phyloP scores from a whole-genome alignment of 768 basidiomycete genomes.

The Termitomyces sp. region DNA sequence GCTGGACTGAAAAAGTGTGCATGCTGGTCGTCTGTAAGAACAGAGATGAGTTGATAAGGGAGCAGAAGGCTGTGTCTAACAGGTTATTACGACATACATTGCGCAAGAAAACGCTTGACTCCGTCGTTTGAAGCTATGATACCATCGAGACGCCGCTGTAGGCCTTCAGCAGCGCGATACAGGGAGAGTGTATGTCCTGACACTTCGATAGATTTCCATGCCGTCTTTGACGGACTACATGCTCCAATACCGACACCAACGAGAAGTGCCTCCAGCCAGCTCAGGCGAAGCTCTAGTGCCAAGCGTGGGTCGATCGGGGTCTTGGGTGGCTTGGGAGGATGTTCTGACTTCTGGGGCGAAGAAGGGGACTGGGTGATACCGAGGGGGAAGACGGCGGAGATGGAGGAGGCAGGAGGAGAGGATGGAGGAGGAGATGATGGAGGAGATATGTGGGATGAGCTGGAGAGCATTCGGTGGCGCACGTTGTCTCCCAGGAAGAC shows the following conservation, averaged over 20 bases:
- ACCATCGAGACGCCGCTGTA: slow-evolving; percentile 50
- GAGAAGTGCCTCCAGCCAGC: slow-evolving; percentile 78
- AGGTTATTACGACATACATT: slow-evolving; percentile 41
- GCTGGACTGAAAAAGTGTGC: slow-evolving; percentile 68
- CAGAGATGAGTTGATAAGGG: background rate
- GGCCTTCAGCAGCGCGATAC: slow-evolving; percentile 49
- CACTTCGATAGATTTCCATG: slow-evolving; percentile 31
- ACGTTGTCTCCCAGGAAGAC: slow-evolving; percentile 78
- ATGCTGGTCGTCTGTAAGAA: slow-evolving; percentile 62
- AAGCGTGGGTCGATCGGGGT: slow-evolving; percentile 53
- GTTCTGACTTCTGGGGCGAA: slow-evolving; percentile 7
- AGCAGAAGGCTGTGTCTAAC: background rate
- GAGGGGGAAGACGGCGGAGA: slow-evolving; percentile 26
- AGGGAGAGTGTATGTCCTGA: slow-evolving; percentile 43
- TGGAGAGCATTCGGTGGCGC: slow-evolving; percentile 52
- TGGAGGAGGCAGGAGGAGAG: slow-evolving; percentile 31
- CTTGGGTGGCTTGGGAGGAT: slow-evolving; percentile 11
- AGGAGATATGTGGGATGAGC: slow-evolving; percentile 26
- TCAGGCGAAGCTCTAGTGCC: slow-evolving; percentile 68
- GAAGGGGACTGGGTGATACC: slow-evolving; percentile 1
- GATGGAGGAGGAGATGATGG: slow-evolving; percentile 23
- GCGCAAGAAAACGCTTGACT: slow-evolving; percentile 66
- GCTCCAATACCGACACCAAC: slow-evolving; percentile 37
- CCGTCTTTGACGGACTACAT: background rate
- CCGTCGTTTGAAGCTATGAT: slow-evolving; percentile 67